phyloP scores from a whole-genome alignment of 257 asterid genomes.

The Solanum appendiculatum region DNA sequence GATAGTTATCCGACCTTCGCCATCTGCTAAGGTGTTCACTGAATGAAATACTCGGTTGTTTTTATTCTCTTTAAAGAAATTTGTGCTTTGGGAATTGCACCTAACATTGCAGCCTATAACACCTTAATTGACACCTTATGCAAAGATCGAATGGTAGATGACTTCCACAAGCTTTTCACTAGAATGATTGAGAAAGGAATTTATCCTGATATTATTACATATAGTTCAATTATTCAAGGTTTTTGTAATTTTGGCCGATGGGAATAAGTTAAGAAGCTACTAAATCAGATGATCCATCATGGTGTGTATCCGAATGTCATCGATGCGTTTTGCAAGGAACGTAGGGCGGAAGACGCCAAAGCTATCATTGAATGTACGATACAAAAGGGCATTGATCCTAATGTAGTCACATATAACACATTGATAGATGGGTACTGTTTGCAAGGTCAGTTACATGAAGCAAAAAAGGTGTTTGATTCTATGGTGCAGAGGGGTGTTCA shows the following conservation, averaged over 20 bases:
- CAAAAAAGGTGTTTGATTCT: not conserved
- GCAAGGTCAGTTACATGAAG: slow-evolving; percentile 1
- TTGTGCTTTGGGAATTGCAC: not conserved
- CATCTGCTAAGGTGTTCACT: not conserved
- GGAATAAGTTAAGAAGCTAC: not conserved
- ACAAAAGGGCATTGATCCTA: not conserved
- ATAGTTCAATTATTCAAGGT: not conserved
- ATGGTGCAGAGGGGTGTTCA: not conserved
- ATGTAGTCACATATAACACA: not conserved
- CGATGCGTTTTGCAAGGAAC: slow-evolving; percentile 4
- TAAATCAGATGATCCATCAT: not conserved
- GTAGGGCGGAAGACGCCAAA: not conserved
- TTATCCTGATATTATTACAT: not conserved
- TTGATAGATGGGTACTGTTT: slow-evolving; percentile 3
- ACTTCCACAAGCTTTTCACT: not conserved
- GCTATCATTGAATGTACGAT: not conserved
- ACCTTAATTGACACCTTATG: not conserved
- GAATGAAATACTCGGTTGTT: not conserved
- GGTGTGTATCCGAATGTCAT: not conserved
- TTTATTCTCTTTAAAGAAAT: not conserved
- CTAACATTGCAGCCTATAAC: not conserved
- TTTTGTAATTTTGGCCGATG: slow-evolving; percentile 2
- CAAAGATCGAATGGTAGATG: not conserved
- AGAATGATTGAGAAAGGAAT: not conserved
- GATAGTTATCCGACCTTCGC: not conserved